Evolutionary conservation across 306 rosid species (phyloP).

Genomic region (Quercus robur): DNA sequence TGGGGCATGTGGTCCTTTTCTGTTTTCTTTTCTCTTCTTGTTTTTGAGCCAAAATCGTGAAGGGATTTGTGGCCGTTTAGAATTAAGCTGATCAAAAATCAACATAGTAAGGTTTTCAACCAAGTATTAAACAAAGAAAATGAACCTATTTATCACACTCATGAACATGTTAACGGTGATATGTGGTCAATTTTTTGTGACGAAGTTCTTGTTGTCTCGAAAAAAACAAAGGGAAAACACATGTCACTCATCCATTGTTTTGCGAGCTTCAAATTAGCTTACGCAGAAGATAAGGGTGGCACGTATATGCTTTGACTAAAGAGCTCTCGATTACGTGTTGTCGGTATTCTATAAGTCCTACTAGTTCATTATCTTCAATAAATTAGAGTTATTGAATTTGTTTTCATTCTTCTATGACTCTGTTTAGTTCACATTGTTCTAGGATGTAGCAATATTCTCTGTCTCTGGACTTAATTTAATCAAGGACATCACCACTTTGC

Average conservation of each 20-base stretch:
- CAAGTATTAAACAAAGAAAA: not conserved
- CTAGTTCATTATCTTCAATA: not conserved
- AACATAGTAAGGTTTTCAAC: no score
- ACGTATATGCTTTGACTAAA: conserved; percentile 27
- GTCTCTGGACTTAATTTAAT: not conserved
- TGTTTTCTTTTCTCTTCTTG: not conserved
- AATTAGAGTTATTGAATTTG: not conserved
- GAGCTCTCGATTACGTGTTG: conserved; percentile 13
- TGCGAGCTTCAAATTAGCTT: conserved; percentile 8
- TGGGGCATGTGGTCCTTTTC: not conserved
- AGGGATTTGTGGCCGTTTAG: not conserved
- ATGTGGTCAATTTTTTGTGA: no score
- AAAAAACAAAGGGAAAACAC: not conserved
- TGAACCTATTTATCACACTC: not conserved
- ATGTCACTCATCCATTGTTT: not conserved
- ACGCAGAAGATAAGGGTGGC: conserved; percentile 27
- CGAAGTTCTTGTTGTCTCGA: not conserved
- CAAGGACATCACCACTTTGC: not conserved
- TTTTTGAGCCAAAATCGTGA: not conserved
- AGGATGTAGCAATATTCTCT: not conserved
- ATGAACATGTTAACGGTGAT: no score
- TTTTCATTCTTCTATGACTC: not conserved
- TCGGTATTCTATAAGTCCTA: conserved; percentile 2
- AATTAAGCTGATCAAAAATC: not conserved
- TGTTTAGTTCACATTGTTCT: not conserved